Conservation (phyloP, 495 filamentous ascomycete species). For the Aspergillus egyptiacus region DNA sequence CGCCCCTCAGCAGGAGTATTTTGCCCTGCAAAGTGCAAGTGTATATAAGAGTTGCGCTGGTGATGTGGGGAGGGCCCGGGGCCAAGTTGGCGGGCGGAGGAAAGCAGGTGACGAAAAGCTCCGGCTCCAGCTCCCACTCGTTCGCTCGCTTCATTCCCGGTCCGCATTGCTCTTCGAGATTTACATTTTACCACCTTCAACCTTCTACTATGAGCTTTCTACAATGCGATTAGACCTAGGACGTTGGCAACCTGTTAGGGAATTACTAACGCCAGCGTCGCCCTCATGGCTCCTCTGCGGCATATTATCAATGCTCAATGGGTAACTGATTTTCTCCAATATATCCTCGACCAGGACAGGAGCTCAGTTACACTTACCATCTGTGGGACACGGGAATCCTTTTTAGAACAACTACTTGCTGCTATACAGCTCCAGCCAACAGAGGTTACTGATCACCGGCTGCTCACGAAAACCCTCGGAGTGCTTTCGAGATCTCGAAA, state of each 20-base stretch:
- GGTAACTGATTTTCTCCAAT: conserved; percentile 54
- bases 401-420: conserved; percentile 48
- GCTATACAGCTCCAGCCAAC: conserved; percentile 20
- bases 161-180: neutral
- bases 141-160: conserved; percentile 5
- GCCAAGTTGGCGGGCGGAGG: conserved; percentile 13
- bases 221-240: neutral
- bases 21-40: neutral
- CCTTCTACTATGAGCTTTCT: neutral
- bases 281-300: conserved; percentile 20
- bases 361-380: conserved; percentile 59
- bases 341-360: conserved; percentile 51
- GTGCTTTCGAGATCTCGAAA: conserved; percentile 61
- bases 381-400: conserved; percentile 59
- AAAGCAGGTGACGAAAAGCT: conserved; percentile 16
- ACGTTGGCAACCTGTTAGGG: neutral
- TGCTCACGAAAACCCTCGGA: conserved; percentile 61
- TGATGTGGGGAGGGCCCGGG: conserved; percentile 19
- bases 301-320: conserved; percentile 23
- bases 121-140: neutral
- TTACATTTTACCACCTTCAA: neutral
- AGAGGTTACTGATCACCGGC: conserved; percentile 24
- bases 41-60: conserved; percentile 14
- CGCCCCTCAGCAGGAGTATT: conserved; percentile 18
- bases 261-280: conserved; percentile 1